A percentile compares a stretch with the other conserved stretches of the same genome.
These are phyloP conservation scores for Carex littledalei DNA, from an alignment of 176 grass and related monocot species.

Conservation along the genomic window DNA sequence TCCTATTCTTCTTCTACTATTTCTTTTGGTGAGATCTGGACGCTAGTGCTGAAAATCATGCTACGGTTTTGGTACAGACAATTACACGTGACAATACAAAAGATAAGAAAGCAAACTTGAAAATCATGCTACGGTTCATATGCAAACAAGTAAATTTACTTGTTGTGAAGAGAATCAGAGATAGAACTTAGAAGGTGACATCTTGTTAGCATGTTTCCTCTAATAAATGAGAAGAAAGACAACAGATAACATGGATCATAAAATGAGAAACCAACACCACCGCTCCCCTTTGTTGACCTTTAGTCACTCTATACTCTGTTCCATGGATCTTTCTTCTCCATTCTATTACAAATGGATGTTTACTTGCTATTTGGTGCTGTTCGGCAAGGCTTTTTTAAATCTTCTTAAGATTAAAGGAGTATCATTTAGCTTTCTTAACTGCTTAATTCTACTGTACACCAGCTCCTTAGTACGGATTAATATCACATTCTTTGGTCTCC, in stretches of 20 bases:
- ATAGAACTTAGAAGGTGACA: background rate
- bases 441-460: too few species aligned
- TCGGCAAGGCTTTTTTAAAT: too few species aligned
- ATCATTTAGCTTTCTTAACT: too few species aligned
- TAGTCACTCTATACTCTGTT: background rate
- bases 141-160: background rate
- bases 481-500: too few species aligned
- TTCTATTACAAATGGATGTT: background rate
- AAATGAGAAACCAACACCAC: background rate
- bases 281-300: background rate
- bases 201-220: background rate
- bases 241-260: background rate
- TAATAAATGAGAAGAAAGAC: background rate
- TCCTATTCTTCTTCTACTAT: background rate
- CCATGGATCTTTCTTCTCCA: background rate
- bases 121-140: too few species aligned
- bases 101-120: too few species aligned
- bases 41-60: background rate
- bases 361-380: too few species aligned
- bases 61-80: slow-evolving; percentile 3
- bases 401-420: too few species aligned
- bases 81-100: background rate
- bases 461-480: too few species aligned
- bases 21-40: background rate
- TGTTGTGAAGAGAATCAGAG: background rate